Base-by-base conservation (phyloP, 352 stramenopile species). In the Hyaloperonospora brassicae region DNA sequence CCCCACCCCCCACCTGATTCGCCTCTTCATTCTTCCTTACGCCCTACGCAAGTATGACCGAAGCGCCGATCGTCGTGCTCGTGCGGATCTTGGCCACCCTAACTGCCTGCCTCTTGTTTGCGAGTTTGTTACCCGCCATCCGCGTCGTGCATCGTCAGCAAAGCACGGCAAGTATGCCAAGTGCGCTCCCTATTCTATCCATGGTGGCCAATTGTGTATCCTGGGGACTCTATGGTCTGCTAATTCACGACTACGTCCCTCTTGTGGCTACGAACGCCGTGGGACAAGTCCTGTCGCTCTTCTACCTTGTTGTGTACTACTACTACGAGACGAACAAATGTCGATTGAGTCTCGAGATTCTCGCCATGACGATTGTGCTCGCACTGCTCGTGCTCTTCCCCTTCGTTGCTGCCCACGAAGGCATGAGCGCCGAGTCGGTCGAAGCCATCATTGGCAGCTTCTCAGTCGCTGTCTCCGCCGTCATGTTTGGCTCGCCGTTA, bases 401-500 rank as follows among this genome's bases (percentile, higher is more conserved):
- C 6, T 68, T 72, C 6, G 55, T 80, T 21, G 66, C 63, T 14
- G 65, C 52, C 25, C 50, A 52, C n/a, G 47, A 59, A 2, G 59
- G 51, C 8, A 27, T 54, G 13, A 4, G 62, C 14, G 17, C 53
- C 0, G 39, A 59, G 1, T 52, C 52, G 11, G 58, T 85, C 2
- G 51, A 82, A 25, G 47, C 68, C 24, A 59, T 70, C 43, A 60
- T 90, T 7, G 79, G 79, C 5, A 80, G 76, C 58, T 22, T 79
- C 11, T 70, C 73, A 8, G 79, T 90, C 39, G 63, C 54, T 17
- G 66, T 83, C 46, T 74, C 70, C 5, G 59, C 67, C 7, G 60
- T 90, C 51, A 87, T 88, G 72, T 79, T 84, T 49, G 74, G 57
- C 23, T 86, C 74, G 39, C 77, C 77, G 51, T 62, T 87, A 10